These are phyloP conservation scores for Phytophthora cajani DNA, from an alignment of 352 stramenopile genomes.

Conservation along the genomic window DNA sequence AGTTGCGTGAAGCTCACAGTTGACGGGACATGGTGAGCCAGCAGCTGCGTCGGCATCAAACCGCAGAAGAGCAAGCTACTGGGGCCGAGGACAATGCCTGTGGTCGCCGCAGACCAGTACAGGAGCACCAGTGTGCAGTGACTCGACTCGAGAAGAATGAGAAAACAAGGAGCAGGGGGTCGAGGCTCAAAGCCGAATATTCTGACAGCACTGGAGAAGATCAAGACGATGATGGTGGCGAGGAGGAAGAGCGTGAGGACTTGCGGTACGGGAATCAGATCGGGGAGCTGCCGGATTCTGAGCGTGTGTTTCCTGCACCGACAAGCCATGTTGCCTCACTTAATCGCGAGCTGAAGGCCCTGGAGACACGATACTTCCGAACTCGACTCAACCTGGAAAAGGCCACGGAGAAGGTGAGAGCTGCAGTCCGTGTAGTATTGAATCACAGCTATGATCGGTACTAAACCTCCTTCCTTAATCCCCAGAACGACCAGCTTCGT, in stretches of 20 bases:
- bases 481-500: constrained; percentile 64
- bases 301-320: constrained; percentile 43
- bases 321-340: constrained; percentile 68
- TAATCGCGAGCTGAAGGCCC: constrained; percentile 72
- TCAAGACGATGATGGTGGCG: not conserved
- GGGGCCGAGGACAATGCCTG: constrained; percentile 1
- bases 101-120: not conserved
- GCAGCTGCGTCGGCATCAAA: constrained; percentile 18
- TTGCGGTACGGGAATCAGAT: constrained; percentile 27
- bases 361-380: constrained; percentile 83
- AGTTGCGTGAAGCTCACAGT: constrained; percentile 14
- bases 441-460: not conserved
- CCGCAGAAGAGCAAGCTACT: constrained; percentile 13
- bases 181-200: not conserved
- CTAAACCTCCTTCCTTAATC: not conserved
- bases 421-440: not conserved
- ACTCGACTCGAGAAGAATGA: constrained; percentile 1
- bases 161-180: constrained; percentile 5
- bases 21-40: constrained; percentile 39
- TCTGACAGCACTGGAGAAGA: constrained; percentile 4
- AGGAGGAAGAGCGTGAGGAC: constrained; percentile 11
- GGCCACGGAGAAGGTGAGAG: constrained; percentile 57
- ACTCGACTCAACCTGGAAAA: constrained; percentile 79
- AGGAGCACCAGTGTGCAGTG: constrained; percentile 1
- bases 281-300: constrained; percentile 33